Evolutionary conservation across 148 eudicot species (phyloP).

Genomic region (Talinum fruticosum): DNA sequence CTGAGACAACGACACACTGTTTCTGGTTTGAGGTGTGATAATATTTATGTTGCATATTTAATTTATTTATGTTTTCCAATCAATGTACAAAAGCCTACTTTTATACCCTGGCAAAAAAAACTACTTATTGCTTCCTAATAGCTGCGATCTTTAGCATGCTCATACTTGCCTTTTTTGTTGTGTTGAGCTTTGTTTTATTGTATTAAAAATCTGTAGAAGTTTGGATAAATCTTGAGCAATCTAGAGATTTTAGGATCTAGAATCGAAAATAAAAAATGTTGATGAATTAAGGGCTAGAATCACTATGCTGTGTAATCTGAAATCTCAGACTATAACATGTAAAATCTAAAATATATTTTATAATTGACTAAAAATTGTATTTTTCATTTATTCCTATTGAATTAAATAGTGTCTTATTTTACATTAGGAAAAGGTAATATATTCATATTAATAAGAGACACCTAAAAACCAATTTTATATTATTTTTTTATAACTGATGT

Average conservation of each 20-base stretch:
- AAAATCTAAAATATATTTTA: not conserved
- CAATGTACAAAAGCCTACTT: not conserved
- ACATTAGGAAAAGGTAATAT: too few relatives aligned
- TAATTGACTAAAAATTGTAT: not conserved
- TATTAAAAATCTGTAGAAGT: not conserved
- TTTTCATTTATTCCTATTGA: not conserved
- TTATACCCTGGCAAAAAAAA: not conserved
- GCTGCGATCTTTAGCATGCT: not conserved
- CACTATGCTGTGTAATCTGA: not conserved
- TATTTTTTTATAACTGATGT: too few relatives aligned
- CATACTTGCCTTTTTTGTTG: not conserved
- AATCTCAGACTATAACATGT: not conserved
- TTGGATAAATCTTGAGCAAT: not conserved
- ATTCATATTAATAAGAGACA: too few relatives aligned
- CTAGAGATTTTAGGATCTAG: not conserved
- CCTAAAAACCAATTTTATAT: too few relatives aligned
- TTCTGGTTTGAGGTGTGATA: slow-evolving; percentile 82
- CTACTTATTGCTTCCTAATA: not conserved
- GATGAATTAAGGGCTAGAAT: not conserved
- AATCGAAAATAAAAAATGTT: not conserved
- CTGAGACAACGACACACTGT: slow-evolving; percentile 92
- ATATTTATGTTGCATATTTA: not conserved
- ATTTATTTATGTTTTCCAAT: not conserved
- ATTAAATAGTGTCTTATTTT: too few relatives aligned
- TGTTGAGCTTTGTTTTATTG: not conserved